Conservation (phyloP, 345 rosid genomes). For the Cochlearia excelsa region DNA sequence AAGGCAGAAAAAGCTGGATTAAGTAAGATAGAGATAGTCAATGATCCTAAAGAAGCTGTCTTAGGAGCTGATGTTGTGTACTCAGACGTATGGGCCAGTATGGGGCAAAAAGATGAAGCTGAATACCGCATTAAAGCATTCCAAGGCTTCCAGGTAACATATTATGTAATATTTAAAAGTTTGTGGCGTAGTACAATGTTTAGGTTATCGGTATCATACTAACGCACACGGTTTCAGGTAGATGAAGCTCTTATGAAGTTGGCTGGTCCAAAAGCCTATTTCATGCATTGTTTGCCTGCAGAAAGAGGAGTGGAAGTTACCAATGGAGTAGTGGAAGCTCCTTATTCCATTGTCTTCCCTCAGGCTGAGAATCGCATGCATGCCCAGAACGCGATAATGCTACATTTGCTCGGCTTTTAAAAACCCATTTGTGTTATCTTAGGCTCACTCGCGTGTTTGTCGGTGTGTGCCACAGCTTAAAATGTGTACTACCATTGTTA, state of each 20-base stretch:
- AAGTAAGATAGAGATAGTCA: conserved; percentile 84
- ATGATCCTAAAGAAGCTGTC: conserved; percentile 88
- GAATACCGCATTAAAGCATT: conserved; percentile 71
- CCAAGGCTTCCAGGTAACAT: conserved; percentile 84
- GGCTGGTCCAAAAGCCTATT: conserved; percentile 79
- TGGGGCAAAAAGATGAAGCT: conserved; percentile 98
- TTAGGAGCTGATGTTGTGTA: conserved; percentile 93
- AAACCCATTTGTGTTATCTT: neutral
- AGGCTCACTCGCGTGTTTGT: too few species aligned
- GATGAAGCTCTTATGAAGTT: conserved; percentile 79
- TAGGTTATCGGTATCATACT: too few species aligned
- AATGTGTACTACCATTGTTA: too few species aligned
- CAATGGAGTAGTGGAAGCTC: conserved; percentile 78
- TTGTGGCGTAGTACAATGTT: too few species aligned
- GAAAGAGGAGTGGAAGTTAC: conserved; percentile 95
- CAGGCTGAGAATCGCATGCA: conserved; percentile 98
- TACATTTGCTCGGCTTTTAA: conserved; percentile 64
- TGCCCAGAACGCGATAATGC: conserved; percentile 89
- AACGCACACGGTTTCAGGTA: conserved; percentile 40
- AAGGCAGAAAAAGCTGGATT: conserved; percentile 73
- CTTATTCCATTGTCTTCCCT: conserved; percentile 82
- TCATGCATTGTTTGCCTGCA: conserved; percentile 98
- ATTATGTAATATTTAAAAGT: neutral
- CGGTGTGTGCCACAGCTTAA: too few species aligned
- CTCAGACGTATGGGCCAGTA: conserved; percentile 98